Conservation (phyloP, 2,329 filamentous ascomycete species). For the Aspergillaceae sp. region DNA sequence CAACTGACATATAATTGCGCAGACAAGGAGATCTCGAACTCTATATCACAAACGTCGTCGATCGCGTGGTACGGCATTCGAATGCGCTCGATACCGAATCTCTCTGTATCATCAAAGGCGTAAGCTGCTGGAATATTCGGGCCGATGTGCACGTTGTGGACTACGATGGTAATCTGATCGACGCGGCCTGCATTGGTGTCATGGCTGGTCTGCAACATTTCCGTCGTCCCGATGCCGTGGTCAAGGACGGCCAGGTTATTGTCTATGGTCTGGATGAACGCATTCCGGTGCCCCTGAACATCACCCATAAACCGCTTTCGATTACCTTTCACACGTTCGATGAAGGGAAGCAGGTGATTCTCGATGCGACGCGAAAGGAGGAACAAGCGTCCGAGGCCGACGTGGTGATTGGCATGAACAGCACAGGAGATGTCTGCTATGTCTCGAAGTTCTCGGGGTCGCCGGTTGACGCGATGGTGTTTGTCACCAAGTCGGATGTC, state of each 20-base stretch:
- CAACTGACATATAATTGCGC: slow-evolving; percentile 3
- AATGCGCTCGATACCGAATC: slow-evolving; percentile 92
- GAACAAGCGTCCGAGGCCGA: slow-evolving; percentile 56
- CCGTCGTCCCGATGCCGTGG: slow-evolving; percentile 76
- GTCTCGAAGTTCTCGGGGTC: slow-evolving; percentile 82
- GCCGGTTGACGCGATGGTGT: slow-evolving; percentile 66
- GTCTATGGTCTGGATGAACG: slow-evolving; percentile 78
- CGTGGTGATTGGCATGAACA: slow-evolving; percentile 73
- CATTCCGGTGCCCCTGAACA: slow-evolving; percentile 80
- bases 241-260: slow-evolving; percentile 74
- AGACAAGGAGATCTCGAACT: slow-evolving; percentile 76
- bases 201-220: slow-evolving; percentile 87
- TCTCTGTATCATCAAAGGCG: slow-evolving; percentile 80
- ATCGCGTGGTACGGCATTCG: slow-evolving; percentile 88
- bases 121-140: slow-evolving; percentile 84
- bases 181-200: slow-evolving; percentile 76
- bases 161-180: slow-evolving; percentile 82
- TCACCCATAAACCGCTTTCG: slow-evolving; percentile 87
- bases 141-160: slow-evolving; percentile 87
- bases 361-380: slow-evolving; percentile 41
- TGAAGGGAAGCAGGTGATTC: slow-evolving; percentile 34
- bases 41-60: slow-evolving; percentile 76
- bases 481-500: slow-evolving; percentile 67
- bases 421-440: slow-evolving; percentile 82
- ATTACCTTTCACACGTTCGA: slow-evolving; percentile 79